These are phyloP conservation scores for Solanum arcanum DNA, from an alignment of 257 asterid genomes.

Conservation along the genomic window DNA sequence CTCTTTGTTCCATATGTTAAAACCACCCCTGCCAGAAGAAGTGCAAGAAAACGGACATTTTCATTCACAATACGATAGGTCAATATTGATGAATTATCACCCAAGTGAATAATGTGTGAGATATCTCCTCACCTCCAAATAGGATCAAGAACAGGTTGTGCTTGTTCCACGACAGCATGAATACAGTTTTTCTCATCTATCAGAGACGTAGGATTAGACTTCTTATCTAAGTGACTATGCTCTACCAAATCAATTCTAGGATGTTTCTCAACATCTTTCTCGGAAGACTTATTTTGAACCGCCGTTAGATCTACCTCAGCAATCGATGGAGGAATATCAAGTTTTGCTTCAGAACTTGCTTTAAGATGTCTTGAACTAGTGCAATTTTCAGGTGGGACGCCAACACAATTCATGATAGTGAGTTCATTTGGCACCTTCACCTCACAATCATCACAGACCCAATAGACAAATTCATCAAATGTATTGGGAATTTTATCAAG, in stretches of 20 bases:
- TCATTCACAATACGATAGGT: background rate
- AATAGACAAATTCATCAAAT: conserved; percentile 9
- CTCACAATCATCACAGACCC: conserved; percentile 13
- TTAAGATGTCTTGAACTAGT: background rate
- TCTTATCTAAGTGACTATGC: background rate
- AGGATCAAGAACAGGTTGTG: conserved; percentile 26
- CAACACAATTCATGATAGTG: background rate
- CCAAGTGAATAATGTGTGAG: background rate
- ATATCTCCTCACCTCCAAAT: conserved; percentile 53
- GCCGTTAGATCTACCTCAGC: background rate
- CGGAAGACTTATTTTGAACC: background rate
- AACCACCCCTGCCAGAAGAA: conserved; percentile 42
- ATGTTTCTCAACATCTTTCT: background rate
- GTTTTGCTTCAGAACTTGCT: background rate
- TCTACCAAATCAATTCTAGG: background rate
- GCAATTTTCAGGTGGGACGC: background rate
- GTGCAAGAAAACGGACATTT: background rate
- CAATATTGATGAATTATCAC: background rate
- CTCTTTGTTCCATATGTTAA: conserved; percentile 20
- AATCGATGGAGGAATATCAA: background rate
- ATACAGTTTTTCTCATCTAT: background rate
- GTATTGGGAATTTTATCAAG: conserved; percentile 3
- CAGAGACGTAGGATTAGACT: background rate
- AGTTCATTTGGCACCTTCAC: background rate
- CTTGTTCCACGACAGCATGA: background rate